Evolutionary conservation across 139 green algal species (phyloP), one percentile per base, ranked within the genome.

Genomic region (Marvania coccoides): DNA sequence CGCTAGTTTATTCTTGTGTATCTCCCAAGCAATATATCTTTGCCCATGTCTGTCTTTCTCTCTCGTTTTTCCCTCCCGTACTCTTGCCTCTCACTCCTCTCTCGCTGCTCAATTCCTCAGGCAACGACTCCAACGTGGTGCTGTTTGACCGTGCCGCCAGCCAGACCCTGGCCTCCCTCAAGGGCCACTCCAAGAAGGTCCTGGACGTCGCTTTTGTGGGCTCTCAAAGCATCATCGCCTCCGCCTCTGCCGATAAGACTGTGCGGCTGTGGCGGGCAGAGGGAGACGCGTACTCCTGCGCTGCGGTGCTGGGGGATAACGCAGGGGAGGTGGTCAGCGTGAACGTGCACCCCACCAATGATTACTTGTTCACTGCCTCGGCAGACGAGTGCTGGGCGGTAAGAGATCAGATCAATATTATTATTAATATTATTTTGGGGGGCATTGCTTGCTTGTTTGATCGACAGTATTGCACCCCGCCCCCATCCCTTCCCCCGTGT

Each of bases 281-380:
- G n/a, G 72, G 61, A 24, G 64, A 56, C 31, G 46, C 61, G 24
- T 68, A 64, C 40, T 37, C 6, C 53, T 66, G 29, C 9, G 38
- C 19, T 15, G 36, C 31, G 19, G 19, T 54, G 35, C 30, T 56
- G 9, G 59, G 55, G 26, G 71, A 74, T 33, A 53, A 58, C 35
- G 42, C 37, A 1, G 67, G 54, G 6, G 74, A 81, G 45, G 72
- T 85, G 26, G 74, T 85, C 10, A 75, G 74, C 26, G 71, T 95
- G 31, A 72, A 75, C 6, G 54, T 85, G 76, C 90, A 97, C 70
- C 81, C 92, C 13, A 85, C 75, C 38, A 63, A 71, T n/a, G 77
- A 88, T 19, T 97, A 93, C 76, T 86, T 95, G 28, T 77, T 96
- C 8, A 89, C 87, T 0, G 88, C 77, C 3, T 87, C 82, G 10